A percentile compares a stretch with the other conserved stretches of the same genome.
phyloP scores from a whole-genome alignment of 2,329 filamentous ascomycete genomes.

The Trichoderma sp. region DNA sequence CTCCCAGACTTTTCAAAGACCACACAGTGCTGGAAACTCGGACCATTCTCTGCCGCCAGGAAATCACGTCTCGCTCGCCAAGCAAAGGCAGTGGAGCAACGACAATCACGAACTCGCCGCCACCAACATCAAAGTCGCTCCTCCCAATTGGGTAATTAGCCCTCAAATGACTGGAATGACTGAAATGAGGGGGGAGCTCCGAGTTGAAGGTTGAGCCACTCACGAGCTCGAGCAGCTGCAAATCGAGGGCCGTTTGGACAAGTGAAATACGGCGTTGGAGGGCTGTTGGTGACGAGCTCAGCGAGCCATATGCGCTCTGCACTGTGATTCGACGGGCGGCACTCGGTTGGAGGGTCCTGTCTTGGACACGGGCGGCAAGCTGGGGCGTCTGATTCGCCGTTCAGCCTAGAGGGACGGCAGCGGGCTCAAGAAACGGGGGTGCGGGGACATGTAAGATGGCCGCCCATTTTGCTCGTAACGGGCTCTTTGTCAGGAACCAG shows the following conservation, averaged over 20 bases:
- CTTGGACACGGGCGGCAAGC: slow-evolving; percentile 29
- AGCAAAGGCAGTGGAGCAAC: not conserved
- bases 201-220: slow-evolving; percentile 18
- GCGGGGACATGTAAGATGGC: not conserved
- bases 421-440: slow-evolving; percentile 7
- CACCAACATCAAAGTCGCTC: not conserved
- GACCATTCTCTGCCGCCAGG: not conserved
- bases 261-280: slow-evolving; percentile 7
- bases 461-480: not conserved
- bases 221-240: slow-evolving; percentile 9
- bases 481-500: not conserved
- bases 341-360: slow-evolving; percentile 11
- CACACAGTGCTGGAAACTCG: not conserved
- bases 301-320: slow-evolving; percentile 12
- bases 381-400: slow-evolving; percentile 28
- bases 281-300: slow-evolving; percentile 22
- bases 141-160: not conserved
- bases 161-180: not conserved
- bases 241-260: slow-evolving; percentile 16
- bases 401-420: not conserved
- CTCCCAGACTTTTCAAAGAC: not conserved
- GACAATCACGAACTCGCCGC: not conserved
- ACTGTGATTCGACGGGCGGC: slow-evolving; percentile 27
- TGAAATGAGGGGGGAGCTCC: not conserved
- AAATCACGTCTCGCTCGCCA: not conserved